Evolutionary conservation across 768 basidiomycete genomes (phyloP).

Genomic region (Pisolithus albus): DNA sequence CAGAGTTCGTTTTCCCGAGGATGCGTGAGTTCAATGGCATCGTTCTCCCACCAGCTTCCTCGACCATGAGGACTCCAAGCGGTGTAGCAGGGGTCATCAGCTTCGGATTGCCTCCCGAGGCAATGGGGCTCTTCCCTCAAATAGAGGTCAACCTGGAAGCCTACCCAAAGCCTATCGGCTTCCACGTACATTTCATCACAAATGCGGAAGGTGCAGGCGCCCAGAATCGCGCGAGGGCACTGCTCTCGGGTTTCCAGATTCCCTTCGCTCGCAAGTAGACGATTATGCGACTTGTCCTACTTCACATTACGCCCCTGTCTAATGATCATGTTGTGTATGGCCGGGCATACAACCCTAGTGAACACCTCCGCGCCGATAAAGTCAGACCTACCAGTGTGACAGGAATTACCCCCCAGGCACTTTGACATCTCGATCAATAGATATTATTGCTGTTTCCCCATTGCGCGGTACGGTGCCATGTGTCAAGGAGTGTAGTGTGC

Average conservation of each 20-base stretch:
- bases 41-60: constrained; percentile 64
- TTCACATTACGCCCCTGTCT: background rate
- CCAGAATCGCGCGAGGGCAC: constrained; percentile 78
- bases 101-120: constrained; percentile 76
- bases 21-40: constrained; percentile 87
- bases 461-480: constrained; percentile 13
- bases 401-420: no score
- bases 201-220: constrained; percentile 84
- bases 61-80: constrained; percentile 64
- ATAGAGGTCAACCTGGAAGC: constrained; percentile 91
- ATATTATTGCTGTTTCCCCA: constrained; percentile 17
- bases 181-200: constrained; percentile 93
- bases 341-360: no score
- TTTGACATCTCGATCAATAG: constrained; percentile 2
- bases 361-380: no score
- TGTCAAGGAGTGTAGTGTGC: constrained; percentile 25
- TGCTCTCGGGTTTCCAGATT: constrained; percentile 88
- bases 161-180: constrained; percentile 80
- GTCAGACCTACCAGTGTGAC: no score
- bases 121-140: constrained; percentile 91
- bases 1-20: constrained; percentile 93
- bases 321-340: background rate
- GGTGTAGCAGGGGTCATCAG: constrained; percentile 83
- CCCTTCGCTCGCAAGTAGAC: constrained; percentile 58
- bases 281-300: no score